Percentiles rank a stretch among this genome's conserved stretches.
phyloP scores from a whole-genome alignment of 2,329 filamentous ascomycete genomes.

The Byssothecium circinans region DNA sequence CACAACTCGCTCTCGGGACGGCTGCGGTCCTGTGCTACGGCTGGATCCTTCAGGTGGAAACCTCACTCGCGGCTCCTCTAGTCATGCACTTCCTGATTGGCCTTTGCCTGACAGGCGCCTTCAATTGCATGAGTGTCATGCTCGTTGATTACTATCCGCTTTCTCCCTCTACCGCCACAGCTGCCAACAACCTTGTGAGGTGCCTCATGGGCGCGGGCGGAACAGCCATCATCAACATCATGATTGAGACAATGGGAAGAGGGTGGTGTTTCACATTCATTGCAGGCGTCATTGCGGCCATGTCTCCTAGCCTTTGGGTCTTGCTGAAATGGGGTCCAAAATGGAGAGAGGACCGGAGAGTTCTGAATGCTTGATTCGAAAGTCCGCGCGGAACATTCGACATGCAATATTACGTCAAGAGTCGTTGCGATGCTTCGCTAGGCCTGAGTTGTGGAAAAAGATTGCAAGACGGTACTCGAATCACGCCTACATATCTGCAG shows the following conservation, averaged over 20 bases:
- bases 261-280: conserved; percentile 51
- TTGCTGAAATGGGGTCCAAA: conserved; percentile 45
- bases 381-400: background rate
- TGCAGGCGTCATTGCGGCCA: conserved; percentile 43
- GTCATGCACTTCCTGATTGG: conserved; percentile 57
- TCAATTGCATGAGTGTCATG: conserved; percentile 47
- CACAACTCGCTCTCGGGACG: conserved; percentile 37
- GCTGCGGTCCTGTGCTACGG: conserved; percentile 41
- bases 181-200: conserved; percentile 31
- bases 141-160: conserved; percentile 44
- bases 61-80: conserved; percentile 41
- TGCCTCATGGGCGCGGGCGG: conserved; percentile 43
- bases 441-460: too few species aligned
- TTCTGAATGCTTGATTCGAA: conserved; percentile 13
- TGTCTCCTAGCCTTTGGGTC: conserved; percentile 47
- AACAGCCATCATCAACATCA: conserved; percentile 38
- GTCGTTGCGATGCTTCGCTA: too few species aligned
- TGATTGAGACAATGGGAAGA: conserved; percentile 42
- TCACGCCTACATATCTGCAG: too few species aligned
- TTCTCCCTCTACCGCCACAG: conserved; percentile 42
- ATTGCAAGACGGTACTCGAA: too few species aligned
- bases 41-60: conserved; percentile 41
- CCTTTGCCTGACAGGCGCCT: conserved; percentile 59
- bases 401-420: too few species aligned
- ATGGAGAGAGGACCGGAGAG: conserved; percentile 48